A percentile compares a stretch with the other conserved stretches of the same genome.
phyloP scores from a whole-genome alignment of 1,284 basidiomycete species.

The Irpex rosettiformis region DNA sequence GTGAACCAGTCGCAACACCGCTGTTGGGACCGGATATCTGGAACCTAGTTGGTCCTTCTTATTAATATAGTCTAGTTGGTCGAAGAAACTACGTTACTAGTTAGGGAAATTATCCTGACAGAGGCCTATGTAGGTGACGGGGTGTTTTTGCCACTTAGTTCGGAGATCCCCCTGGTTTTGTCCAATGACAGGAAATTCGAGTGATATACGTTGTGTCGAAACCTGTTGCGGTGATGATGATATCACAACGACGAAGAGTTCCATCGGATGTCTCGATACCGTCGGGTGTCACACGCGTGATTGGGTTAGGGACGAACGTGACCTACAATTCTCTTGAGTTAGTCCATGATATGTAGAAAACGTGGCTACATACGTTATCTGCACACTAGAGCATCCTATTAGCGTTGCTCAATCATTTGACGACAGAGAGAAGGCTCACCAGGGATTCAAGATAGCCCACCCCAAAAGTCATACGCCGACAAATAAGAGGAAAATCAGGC shows the following conservation, averaged over 20 bases:
- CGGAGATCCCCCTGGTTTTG: constrained; percentile 41
- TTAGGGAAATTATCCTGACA: constrained; percentile 54
- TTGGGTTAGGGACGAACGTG: constrained; percentile 33
- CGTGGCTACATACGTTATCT: not conserved
- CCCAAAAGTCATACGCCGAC: constrained; percentile 54
- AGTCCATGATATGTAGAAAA: not conserved
- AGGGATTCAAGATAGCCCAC: constrained; percentile 58
- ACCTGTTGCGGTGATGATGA: constrained; percentile 53
- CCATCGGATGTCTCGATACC: constrained; percentile 53
- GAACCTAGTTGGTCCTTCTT: constrained; percentile 19
- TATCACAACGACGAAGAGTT: constrained; percentile 44
- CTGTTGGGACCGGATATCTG: constrained; percentile 39
- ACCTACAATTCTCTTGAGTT: not conserved
- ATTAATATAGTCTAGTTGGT: not conserved
- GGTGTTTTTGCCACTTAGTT: constrained; percentile 44
- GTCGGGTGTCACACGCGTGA: constrained; percentile 41
- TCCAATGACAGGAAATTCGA: constrained; percentile 44
- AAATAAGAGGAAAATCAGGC: constrained; percentile 51
- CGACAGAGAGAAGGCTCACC: constrained; percentile 14
- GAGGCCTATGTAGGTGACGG: constrained; percentile 46
- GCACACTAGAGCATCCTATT: too few relatives aligned
- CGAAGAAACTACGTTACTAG: constrained; percentile 28
- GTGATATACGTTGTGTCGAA: constrained; percentile 46
- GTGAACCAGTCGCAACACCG: constrained; percentile 1
- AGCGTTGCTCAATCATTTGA: too few relatives aligned